Evolutionary conservation across 768 basidiomycete genomes (phyloP).

Genomic region (Lactarius evosmus): DNA sequence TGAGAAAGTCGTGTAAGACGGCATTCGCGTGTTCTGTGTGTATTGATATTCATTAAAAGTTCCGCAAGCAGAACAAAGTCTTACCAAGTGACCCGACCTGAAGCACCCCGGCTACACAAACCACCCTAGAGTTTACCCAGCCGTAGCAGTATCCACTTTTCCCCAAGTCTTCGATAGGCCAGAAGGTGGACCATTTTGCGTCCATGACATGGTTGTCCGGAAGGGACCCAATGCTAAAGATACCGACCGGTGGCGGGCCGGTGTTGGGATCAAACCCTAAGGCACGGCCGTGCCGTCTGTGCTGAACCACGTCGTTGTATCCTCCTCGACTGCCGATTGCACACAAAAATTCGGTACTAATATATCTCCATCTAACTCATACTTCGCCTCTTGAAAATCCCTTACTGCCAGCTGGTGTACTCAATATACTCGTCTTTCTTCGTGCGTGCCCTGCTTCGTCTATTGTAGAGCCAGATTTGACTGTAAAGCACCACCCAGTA

Average conservation of each 20-base stretch:
- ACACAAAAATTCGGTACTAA: slow-evolving; percentile 9
- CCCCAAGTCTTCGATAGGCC: slow-evolving; percentile 26
- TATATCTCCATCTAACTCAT: slow-evolving; percentile 21
- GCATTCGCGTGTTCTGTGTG: slow-evolving; percentile 16
- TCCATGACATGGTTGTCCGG: slow-evolving; percentile 21
- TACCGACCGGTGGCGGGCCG: slow-evolving; percentile 17
- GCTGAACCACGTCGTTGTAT: slow-evolving; percentile 1
- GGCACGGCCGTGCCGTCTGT: background rate
- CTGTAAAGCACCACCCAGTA: background rate
- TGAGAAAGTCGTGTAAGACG: slow-evolving; percentile 18
- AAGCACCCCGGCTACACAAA: slow-evolving; percentile 25
- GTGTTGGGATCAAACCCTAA: slow-evolving; percentile 2
- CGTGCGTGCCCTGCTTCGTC: slow-evolving; percentile 2
- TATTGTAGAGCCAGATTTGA: background rate
- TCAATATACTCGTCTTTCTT: background rate
- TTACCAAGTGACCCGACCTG: slow-evolving; percentile 15
- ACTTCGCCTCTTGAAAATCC: background rate
- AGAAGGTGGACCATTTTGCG: slow-evolving; percentile 20
- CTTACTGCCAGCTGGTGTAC: slow-evolving; percentile 14
- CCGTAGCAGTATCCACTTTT: slow-evolving; percentile 24
- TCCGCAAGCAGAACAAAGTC: background rate
- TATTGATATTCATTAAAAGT: background rate
- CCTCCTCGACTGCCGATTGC: slow-evolving; percentile 9
- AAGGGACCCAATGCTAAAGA: background rate
- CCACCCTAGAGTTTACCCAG: slow-evolving; percentile 19